Evolutionary conservation across 2,329 filamentous ascomycete genomes (phyloP).

Genomic region (Aspergillus carbonarius): DNA sequence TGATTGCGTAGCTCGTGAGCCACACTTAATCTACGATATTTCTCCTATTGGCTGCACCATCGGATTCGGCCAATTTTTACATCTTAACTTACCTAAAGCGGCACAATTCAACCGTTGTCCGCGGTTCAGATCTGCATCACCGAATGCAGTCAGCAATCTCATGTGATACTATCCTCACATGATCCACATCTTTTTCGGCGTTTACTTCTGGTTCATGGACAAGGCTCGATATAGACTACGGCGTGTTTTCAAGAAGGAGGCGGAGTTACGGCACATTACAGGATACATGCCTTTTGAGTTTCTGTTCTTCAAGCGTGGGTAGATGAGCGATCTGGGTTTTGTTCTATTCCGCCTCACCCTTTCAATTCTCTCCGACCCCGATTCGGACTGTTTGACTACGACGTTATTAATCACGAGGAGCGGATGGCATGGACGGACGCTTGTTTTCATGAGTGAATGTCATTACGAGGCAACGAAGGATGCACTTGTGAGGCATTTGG

Average conservation of each 20-base stretch:
- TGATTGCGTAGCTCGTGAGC: constrained; percentile 33
- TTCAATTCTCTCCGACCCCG: background rate
- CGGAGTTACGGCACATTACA: constrained; percentile 19
- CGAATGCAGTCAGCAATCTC: background rate
- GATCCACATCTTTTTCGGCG: constrained; percentile 2
- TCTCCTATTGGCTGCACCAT: background rate
- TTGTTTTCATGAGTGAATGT: constrained; percentile 10
- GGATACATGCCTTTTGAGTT: constrained; percentile 6
- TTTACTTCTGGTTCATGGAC: constrained; percentile 5
- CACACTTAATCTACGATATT: background rate
- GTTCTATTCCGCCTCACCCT: background rate
- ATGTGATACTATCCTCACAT: background rate
- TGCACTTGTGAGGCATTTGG: constrained; percentile 9
- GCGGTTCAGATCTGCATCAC: background rate
- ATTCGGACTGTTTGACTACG: constrained; percentile 6
- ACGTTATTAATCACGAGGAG: background rate
- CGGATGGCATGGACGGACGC: background rate
- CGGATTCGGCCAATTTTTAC: background rate
- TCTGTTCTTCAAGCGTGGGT: constrained; percentile 16
- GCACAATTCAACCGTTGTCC: background rate
- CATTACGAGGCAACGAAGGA: constrained; percentile 15
- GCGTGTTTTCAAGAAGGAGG: constrained; percentile 20
- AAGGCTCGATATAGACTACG: constrained; percentile 25
- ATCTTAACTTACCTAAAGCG: background rate
- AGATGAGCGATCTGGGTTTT: constrained; percentile 14